These are phyloP conservation scores for Dendrobium huoshanense DNA, from an alignment of 106 monocot genomes.

Conservation along the genomic window DNA sequence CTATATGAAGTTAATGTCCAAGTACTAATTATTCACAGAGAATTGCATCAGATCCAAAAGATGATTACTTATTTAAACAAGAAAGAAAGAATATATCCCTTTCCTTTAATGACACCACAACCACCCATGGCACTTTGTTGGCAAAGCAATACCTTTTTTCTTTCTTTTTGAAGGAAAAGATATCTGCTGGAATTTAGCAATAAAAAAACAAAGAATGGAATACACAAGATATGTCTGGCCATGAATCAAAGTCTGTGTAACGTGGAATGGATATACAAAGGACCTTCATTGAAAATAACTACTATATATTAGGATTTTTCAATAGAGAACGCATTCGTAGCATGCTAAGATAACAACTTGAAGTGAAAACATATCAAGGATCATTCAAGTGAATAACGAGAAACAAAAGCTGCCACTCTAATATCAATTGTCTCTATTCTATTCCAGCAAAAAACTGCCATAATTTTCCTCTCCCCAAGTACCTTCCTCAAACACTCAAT, in stretches of 20 bases:
- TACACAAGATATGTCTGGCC: not conserved
- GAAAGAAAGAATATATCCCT: not conserved
- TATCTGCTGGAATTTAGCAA: not conserved
- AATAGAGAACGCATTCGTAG: not conserved
- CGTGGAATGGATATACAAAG: not conserved
- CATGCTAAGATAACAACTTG: not conserved
- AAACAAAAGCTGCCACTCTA: not conserved
- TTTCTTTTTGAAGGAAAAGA: not conserved
- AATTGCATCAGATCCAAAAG: not conserved
- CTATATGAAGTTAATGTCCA: not conserved
- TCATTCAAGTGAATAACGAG: not conserved
- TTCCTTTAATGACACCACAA: not conserved
- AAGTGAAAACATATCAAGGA: not conserved
- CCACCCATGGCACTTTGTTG: not conserved
- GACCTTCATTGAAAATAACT: not conserved
- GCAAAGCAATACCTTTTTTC: not conserved
- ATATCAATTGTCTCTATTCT: not conserved
- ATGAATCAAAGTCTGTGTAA: not conserved
- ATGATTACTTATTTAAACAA: not conserved
- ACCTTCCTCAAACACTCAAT: not conserved
- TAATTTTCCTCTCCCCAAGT: not conserved
- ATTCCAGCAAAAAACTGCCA: not conserved
- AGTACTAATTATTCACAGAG: not conserved
- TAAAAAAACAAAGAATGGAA: not conserved
- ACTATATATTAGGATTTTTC: too few relatives aligned